Percentiles rank a stretch among this genome's conserved stretches.
Conservation (phyloP, 2,329 filamentous ascomycete species). For the Emericellopsis cladophorae region DNA sequence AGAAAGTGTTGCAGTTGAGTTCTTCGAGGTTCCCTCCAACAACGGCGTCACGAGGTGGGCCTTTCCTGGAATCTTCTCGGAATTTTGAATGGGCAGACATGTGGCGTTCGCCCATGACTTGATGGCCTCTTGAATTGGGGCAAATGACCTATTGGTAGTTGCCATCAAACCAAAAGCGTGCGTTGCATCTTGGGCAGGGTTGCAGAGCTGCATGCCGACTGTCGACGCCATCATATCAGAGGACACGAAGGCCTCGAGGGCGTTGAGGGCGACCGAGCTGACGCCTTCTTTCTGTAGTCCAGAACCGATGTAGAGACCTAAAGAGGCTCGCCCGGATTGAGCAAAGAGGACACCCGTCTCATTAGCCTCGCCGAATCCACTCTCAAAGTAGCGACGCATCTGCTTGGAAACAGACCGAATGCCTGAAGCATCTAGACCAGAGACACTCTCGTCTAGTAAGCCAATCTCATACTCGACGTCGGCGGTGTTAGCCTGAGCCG, state of each 20-base stretch:
- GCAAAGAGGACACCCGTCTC: slow-evolving; percentile 15
- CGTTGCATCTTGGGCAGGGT: slow-evolving; percentile 11
- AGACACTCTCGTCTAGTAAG: slow-evolving; percentile 11
- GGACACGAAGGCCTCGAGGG: slow-evolving; percentile 12
- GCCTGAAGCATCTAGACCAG: slow-evolving; percentile 7
- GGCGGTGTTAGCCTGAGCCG: neutral
- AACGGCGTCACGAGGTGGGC: slow-evolving; percentile 12
- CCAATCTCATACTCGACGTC: slow-evolving; percentile 13
- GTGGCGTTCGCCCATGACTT: slow-evolving; percentile 13
- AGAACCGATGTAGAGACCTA: slow-evolving; percentile 22
- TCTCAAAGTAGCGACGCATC: slow-evolving; percentile 13
- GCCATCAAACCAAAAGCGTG: slow-evolving; percentile 21
- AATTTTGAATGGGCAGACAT: slow-evolving; percentile 11
- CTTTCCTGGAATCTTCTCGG: slow-evolving; percentile 6
- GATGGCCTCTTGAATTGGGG: slow-evolving; percentile 15
- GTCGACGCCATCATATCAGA: slow-evolving; percentile 10
- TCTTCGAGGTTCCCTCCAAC: neutral
- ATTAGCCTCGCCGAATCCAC: slow-evolving; percentile 9
- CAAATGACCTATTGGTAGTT: slow-evolving; percentile 16
- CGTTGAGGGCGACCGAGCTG: slow-evolving; percentile 12
- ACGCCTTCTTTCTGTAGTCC: slow-evolving; percentile 13
- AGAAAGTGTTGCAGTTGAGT: slow-evolving; percentile 26
- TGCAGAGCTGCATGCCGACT: slow-evolving; percentile 23
- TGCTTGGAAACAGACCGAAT: slow-evolving; percentile 12
- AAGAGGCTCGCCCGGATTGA: slow-evolving; percentile 12